Evolutionary conservation across 306 rosid species (phyloP).

Genomic region (Pterocarpus santalinus): DNA sequence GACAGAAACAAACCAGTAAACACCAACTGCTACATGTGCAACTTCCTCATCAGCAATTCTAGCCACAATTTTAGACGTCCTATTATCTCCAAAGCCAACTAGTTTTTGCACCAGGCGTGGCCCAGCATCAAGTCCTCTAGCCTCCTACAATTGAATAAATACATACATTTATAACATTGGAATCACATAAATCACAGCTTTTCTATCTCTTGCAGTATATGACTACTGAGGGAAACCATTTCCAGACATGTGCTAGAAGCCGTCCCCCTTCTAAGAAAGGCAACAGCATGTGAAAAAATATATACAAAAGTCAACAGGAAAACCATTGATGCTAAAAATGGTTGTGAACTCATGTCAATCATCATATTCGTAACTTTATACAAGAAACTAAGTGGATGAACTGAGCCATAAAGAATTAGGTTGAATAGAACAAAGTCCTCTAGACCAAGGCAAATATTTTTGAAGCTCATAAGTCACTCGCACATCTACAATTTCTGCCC

Average conservation of each 20-base stretch:
- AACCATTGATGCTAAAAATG: conserved; percentile 1
- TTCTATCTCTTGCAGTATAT: conserved; percentile 15
- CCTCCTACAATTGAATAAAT: conserved; percentile 69
- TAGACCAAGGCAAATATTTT: neutral
- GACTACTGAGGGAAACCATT: neutral
- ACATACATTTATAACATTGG: conserved; percentile 27
- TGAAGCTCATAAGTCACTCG: neutral
- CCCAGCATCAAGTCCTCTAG: conserved; percentile 99
- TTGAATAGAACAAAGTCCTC: conserved; percentile 10
- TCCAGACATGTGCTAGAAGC: neutral
- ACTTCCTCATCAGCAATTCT: conserved; percentile 96
- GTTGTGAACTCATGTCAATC: neutral
- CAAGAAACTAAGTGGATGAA: conserved; percentile 19
- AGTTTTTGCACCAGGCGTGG: conserved; percentile 86
- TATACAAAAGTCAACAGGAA: neutral
- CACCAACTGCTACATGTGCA: conserved; percentile 97
- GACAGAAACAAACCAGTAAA: conserved; percentile 78
- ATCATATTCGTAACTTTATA: conserved; percentile 15
- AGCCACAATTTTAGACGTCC: conserved; percentile 82
- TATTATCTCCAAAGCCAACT: conserved; percentile 87
- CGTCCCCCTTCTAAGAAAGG: neutral
- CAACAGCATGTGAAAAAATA: conserved; percentile 7
- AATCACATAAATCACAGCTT: conserved; percentile 19
- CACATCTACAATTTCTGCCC: conserved; percentile 4
- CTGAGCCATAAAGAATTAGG: conserved; percentile 23